Conservation (phyloP, 148 eudicot genomes). For the Euryodendron excelsum region DNA sequence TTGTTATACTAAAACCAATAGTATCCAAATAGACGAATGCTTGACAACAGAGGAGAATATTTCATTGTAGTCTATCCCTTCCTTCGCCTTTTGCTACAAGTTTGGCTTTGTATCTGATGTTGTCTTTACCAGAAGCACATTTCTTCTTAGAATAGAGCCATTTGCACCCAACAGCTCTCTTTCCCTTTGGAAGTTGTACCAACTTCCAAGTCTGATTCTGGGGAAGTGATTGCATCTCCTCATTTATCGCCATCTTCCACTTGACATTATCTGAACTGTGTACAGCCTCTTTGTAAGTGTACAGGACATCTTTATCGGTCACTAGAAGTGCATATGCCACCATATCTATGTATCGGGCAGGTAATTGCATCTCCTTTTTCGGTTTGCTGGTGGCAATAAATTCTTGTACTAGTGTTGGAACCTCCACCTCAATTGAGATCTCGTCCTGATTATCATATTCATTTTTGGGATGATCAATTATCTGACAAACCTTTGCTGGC, state of each 20-base stretch:
- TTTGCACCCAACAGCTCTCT: slow-evolving; percentile 18
- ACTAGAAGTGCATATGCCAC: neutral
- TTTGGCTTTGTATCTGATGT: slow-evolving; percentile 3
- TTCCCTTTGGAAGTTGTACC: neutral
- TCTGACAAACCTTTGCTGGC: too few species aligned
- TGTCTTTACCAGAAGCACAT: neutral
- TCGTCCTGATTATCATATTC: too few species aligned
- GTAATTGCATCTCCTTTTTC: neutral
- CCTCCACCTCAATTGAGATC: too few species aligned
- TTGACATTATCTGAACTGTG: neutral
- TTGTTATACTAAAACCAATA: slow-evolving; percentile 8
- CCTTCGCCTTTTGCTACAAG: slow-evolving; percentile 8
- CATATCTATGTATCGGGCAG: neutral
- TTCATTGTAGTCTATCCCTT: slow-evolving; percentile 16
- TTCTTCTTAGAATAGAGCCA: slow-evolving; percentile 22
- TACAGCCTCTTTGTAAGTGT: neutral
- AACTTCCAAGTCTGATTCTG: slow-evolving; percentile 24
- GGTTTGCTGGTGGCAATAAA: neutral
- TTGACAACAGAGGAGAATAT: slow-evolving; percentile 20
- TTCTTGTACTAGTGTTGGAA: too few species aligned
- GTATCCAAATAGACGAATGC: slow-evolving; percentile 9
- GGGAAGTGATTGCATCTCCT: slow-evolving; percentile 19
- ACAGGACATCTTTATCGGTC: neutral
- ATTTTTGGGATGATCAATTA: too few species aligned
- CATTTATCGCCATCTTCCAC: slow-evolving; percentile 3